Base-by-base conservation (phyloP, 495 filamentous ascomycete genomes). In the Talaromyces thailandensis region DNA sequence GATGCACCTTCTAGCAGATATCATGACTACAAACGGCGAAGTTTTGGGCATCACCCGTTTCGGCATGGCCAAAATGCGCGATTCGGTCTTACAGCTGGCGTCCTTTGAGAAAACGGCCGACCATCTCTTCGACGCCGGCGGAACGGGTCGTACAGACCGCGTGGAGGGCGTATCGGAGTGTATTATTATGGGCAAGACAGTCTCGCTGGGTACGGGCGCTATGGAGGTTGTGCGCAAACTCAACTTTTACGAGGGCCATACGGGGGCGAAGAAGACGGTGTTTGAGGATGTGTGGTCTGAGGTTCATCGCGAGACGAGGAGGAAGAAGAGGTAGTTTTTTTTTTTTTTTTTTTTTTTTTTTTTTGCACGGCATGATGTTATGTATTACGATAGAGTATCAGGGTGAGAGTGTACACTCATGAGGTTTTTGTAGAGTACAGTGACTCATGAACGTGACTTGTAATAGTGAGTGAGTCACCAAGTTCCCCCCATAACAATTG, bases 21-120 rank as follows among this genome's bases (percentile, higher is more conserved):
- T 97, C 37, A 98, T 98, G 94, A 98, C 94, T 6, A 98, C 93
- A 82, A 96, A 96, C 75, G 94, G 94, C 55, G 93, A 98, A 64
- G 89, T 98, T 0, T 83, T 96, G n/a, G 94, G 94, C 37, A 98
- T 98, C 69, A 98, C 94, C 8, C 88, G 94, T 25, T 98, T 98
- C 73, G 94, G 94, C 57, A 81, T 98, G 45, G 86, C 91, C 56
- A 98, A 98, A 81, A 98, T 96, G 93, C 82, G 94, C 58, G 95
- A 98, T 72, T 89, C 84, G 25, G 93, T 97, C 43, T 76, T 98
- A 55, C 95, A 98, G 73, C 86, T 98, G 1, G 94, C 94, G 0
- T 95, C 91, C 14, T 98, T 98, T 70, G 94, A 98, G 79, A 98
- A 98, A 81, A 98, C 94, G 26, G 92, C 94, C 0, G 94, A 98